phyloP scores from a whole-genome alignment of 306 rosid genomes.

The Casuarina glauca region DNA sequence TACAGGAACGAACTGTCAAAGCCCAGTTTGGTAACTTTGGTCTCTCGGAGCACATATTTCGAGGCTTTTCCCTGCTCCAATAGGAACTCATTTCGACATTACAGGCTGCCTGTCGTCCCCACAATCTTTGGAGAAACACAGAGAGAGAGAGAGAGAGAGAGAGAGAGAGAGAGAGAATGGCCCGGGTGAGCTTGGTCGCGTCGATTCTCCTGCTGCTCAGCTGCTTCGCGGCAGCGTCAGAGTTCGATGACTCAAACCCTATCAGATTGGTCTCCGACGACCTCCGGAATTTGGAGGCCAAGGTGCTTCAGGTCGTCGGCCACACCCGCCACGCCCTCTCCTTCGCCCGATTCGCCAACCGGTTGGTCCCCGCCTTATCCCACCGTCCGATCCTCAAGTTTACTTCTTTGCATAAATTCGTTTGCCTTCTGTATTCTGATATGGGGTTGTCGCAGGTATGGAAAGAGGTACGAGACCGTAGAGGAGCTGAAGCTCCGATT shows the following conservation, averaged over 20 bases:
- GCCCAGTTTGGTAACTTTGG: too few relatives aligned
- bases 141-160: background rate
- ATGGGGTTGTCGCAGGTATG: conserved; percentile 34
- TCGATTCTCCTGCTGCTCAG: conserved; percentile 33
- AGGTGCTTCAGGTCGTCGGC: conserved; percentile 61
- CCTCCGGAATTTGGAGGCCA: conserved; percentile 49
- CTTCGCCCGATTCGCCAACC: conserved; percentile 77
- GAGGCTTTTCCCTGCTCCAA: background rate
- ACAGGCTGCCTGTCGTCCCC: background rate
- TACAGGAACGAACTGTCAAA: background rate
- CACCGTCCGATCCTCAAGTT: background rate
- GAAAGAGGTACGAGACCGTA: conserved; percentile 60
- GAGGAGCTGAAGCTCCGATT: conserved; percentile 74
- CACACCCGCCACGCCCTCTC: conserved; percentile 48
- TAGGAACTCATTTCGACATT: background rate
- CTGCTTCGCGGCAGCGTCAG: conserved; percentile 49
- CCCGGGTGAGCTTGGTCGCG: conserved; percentile 32
- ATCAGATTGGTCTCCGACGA: conserved; percentile 58
- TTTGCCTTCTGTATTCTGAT: background rate
- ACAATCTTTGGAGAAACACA: background rate
- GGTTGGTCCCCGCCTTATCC: conserved; percentile 20
- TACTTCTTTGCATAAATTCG: background rate
- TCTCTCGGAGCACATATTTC: too few relatives aligned
- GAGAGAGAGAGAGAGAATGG: conserved; percentile 42
- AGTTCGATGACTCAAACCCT: conserved; percentile 75